Conservation (phyloP, 192 early-diverging fungal genomes). For the Coemansia sp. region DNA sequence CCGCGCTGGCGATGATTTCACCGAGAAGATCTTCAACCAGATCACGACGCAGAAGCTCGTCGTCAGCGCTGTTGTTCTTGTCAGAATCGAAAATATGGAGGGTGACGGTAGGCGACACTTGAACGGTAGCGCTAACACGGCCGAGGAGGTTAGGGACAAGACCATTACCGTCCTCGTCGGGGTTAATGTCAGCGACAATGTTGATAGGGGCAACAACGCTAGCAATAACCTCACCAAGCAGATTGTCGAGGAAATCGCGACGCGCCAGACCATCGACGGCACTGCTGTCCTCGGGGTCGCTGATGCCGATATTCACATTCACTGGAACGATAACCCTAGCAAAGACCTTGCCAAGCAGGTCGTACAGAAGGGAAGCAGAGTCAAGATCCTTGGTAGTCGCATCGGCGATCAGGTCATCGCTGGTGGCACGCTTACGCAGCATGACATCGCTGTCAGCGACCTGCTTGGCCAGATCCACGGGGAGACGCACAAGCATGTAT, state of each 20-base stretch:
- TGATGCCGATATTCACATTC: conserved; percentile 28
- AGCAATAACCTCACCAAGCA: conserved; percentile 29
- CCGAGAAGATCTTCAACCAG: conserved; percentile 28
- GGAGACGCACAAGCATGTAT: conserved; percentile 34
- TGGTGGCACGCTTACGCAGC: conserved; percentile 29
- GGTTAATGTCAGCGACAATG: conserved; percentile 29
- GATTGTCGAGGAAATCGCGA: conserved; percentile 26
- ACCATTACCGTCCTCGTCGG: conserved; percentile 30
- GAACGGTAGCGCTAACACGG: conserved; percentile 23
- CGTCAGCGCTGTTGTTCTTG: conserved; percentile 13
- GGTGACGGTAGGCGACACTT: conserved; percentile 23
- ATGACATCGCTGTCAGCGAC: conserved; percentile 5
- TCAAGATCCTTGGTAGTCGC: conserved; percentile 34
- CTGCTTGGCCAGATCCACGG: conserved; percentile 20
- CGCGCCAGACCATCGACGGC: conserved; percentile 10
- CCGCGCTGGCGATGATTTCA: conserved; percentile 23
- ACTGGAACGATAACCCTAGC: conserved; percentile 27
- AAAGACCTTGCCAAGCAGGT: conserved; percentile 26
- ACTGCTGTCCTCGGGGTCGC: conserved; percentile 17
- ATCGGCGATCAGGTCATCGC: conserved; percentile 23
- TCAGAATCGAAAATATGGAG: conserved; percentile 24
- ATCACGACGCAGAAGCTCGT: conserved; percentile 12
- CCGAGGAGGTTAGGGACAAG: conserved; percentile 32
- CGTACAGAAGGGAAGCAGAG: conserved; percentile 18
- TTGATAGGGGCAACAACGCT: conserved; percentile 28